Conservation (phyloP, 768 basidiomycete species). For the Naganishia vishniacii region DNA sequence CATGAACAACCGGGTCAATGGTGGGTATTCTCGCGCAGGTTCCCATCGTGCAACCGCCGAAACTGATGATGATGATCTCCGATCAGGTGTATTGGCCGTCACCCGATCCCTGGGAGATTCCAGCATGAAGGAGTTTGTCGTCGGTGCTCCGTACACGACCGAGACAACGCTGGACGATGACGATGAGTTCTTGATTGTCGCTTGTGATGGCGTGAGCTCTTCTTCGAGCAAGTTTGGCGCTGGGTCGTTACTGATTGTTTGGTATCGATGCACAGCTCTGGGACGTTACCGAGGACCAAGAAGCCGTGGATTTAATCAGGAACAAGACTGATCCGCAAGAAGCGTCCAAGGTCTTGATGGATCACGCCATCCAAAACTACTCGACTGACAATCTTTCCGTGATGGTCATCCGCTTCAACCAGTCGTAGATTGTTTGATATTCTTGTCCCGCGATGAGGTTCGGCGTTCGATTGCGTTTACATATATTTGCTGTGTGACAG, state of each 20-base stretch:
- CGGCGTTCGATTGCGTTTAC: too few relatives aligned
- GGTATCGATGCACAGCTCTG: slow-evolving; percentile 78
- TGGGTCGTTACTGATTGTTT: too few relatives aligned
- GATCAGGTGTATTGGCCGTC: slow-evolving; percentile 73
- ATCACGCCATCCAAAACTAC: slow-evolving; percentile 78
- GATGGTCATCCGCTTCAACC: slow-evolving; percentile 70
- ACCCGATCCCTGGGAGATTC: slow-evolving; percentile 93
- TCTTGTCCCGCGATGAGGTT: too few relatives aligned
- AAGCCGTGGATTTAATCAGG: slow-evolving; percentile 77
- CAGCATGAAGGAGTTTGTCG: slow-evolving; percentile 99
- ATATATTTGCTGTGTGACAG: too few relatives aligned
- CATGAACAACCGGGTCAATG: slow-evolving; percentile 96
- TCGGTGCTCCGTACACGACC: slow-evolving; percentile 96
- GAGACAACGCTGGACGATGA: slow-evolving; percentile 84
- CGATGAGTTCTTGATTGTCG: slow-evolving; percentile 90
- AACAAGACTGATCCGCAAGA: slow-evolving; percentile 65
- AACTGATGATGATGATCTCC: neutral
- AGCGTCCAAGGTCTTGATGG: slow-evolving; percentile 68
- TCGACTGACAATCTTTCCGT: slow-evolving; percentile 94
- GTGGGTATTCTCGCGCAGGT: slow-evolving; percentile 46
- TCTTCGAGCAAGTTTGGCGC: neutral
- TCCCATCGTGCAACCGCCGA: too few relatives aligned
- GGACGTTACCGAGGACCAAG: slow-evolving; percentile 91
- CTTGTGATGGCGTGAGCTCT: slow-evolving; percentile 86
- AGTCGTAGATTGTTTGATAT: too few relatives aligned